These are phyloP conservation scores for Capsella rubella DNA, from an alignment of 441 rosid species.

Conservation along the genomic window DNA sequence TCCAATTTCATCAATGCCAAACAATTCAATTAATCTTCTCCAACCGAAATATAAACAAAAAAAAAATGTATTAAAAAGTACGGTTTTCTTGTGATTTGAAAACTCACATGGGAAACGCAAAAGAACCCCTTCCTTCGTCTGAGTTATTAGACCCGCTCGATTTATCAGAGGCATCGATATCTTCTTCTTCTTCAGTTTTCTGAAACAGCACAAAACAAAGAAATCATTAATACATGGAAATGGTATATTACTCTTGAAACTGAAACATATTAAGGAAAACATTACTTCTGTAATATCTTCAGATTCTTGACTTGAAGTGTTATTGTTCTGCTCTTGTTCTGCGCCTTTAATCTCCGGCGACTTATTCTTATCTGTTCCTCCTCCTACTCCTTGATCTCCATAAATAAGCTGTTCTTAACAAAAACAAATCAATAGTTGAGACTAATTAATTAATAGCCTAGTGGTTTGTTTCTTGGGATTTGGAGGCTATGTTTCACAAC, in stretches of 20 bases:
- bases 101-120: conserved; percentile 82
- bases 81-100: neutral
- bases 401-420: conserved; percentile 45
- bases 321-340: conserved; percentile 17
- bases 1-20: conserved; percentile 23
- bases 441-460: too few relatives aligned
- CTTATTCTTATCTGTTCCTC: conserved; percentile 23
- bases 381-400: conserved; percentile 37
- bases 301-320: conserved; percentile 1
- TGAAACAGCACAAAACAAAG: neutral
- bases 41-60: neutral
- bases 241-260: conserved; percentile 23
- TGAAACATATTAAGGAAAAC: conserved; percentile 27
- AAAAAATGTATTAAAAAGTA: neutral
- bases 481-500: neutral
- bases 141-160: conserved; percentile 59
- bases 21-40: neutral
- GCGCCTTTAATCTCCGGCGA: neutral
- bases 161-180: conserved; percentile 40
- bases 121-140: conserved; percentile 66
- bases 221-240: neutral
- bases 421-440: neutral
- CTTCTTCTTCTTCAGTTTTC: conserved; percentile 22
- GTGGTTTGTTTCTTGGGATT: neutral
- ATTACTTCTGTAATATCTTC: conserved; percentile 42